phyloP scores from a whole-genome alignment of 139 green algal genomes.

The Tetradesmus lagerheimii region DNA sequence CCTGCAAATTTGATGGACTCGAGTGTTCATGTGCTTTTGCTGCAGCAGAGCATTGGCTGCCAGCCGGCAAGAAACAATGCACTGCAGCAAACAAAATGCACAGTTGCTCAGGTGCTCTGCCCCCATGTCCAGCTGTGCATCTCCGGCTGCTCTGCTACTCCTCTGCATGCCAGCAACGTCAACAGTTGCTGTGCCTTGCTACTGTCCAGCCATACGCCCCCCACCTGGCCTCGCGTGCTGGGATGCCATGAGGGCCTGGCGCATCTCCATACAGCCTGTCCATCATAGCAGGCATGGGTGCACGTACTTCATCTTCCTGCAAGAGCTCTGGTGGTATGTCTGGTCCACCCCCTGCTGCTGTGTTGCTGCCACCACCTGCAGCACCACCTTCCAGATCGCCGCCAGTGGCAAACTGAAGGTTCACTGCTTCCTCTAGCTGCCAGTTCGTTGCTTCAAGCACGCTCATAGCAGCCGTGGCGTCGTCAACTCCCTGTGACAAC shows the following conservation, averaged over 20 bases:
- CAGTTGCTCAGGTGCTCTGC: neutral
- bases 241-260: slow-evolving; percentile 21
- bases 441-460: slow-evolving; percentile 67
- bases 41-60: neutral
- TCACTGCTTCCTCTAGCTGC: slow-evolving; percentile 73
- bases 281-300: slow-evolving; percentile 60
- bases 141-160: neutral
- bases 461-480: slow-evolving; percentile 46
- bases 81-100: neutral
- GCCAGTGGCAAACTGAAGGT: slow-evolving; percentile 71
- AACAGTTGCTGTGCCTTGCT: neutral
- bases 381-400: slow-evolving; percentile 29
- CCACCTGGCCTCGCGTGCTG: neutral
- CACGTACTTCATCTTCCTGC: slow-evolving; percentile 47
- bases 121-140: neutral
- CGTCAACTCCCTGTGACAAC: neutral
- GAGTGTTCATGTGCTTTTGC: no score
- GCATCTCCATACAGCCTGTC: slow-evolving; percentile 78
- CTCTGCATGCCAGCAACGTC: no score
- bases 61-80: neutral
- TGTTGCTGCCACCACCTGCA: neutral
- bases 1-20: no score
- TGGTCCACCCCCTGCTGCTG: neutral
- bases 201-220: neutral
- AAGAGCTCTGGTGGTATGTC: slow-evolving; percentile 49